Base-by-base conservation (phyloP, 2,329 filamentous ascomycete genomes). In the Boeremia lycopersici region DNA sequence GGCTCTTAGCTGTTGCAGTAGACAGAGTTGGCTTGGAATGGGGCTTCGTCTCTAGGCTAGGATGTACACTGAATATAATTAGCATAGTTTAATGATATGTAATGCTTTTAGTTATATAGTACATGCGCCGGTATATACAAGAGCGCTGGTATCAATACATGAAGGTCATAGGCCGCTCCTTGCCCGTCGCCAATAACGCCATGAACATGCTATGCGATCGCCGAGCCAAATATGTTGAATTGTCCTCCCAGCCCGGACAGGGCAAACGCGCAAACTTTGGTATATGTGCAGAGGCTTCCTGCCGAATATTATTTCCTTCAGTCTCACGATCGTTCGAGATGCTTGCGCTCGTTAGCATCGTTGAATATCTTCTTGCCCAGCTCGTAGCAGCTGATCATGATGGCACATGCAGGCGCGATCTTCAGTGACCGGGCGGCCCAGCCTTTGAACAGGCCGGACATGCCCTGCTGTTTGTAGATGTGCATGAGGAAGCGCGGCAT, bases 381-480 rank as follows among this genome's bases (percentile, higher is more conserved):
- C 76, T 99, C 95, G 74, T 98, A 99, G 72, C 89, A 96, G 72
- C 91, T 96, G 72, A 99, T 98, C 95, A 99, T 99, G 72, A 99
- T 98, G 26, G 95, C 95, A 76, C 95, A 99, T 0, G 93, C 91
- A 1, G 95, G 95, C 1, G 95, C 93, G 5, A 99, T 93, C 74
- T 98, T 98, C 57, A 98, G 80, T 63, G 91, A 96, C 34, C 95
- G 83, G 0, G 95, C 92, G 23, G 91, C 88, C 91, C 93, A 97
- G 38, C 95, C 95, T 65, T 83, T 90, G 84, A 96, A 98, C 5
- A 99, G 78, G 0, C 95, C 95, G 1, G 84, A 73, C 13, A 86
- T 73, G 2, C 95, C 95, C 76, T 98, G 93, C 48, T 89, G 89
- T 64, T 85, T 84, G 79, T 93, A 96, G 46, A 99, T 98, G 67